These are phyloP conservation scores for Solanum peruvianum DNA, from an alignment of 257 asterid species.

Conservation along the genomic window DNA sequence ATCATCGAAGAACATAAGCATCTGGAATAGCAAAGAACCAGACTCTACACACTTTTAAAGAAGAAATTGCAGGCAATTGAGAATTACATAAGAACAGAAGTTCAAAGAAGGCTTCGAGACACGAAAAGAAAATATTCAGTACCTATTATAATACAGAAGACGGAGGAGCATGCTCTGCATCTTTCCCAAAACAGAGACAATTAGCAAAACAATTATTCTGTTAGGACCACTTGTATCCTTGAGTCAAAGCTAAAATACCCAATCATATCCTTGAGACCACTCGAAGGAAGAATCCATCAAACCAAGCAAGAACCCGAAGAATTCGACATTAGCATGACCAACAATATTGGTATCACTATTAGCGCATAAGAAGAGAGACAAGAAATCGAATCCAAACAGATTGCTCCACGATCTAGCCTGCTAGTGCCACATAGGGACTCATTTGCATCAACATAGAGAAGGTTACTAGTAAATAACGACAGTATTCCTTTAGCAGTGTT, in stretches of 20 bases:
- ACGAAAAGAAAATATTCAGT: not conserved
- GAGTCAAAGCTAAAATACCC: not conserved
- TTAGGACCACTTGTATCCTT: not conserved
- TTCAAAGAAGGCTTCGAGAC: not conserved
- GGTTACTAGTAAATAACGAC: not conserved
- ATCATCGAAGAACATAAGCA: not conserved
- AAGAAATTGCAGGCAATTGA: not conserved
- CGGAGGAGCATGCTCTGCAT: not conserved
- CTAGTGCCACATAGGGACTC: not conserved
- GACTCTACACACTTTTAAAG: not conserved
- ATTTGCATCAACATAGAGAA: not conserved
- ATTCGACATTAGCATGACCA: not conserved
- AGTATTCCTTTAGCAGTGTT: not conserved
- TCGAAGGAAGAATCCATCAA: not conserved
- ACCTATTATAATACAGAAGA: not conserved
- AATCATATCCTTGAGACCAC: not conserved
- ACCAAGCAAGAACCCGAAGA: not conserved
- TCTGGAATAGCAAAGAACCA: not conserved
- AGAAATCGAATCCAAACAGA: not conserved
- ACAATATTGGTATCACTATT: not conserved
- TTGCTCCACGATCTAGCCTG: not conserved
- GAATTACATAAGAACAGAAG: not conserved
- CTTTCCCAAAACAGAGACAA: not conserved
- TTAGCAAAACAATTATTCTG: not conserved
- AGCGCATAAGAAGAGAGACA: not conserved